These are phyloP conservation scores for Rosa rugosa DNA, from an alignment of 306 rosid species.

Conservation along the genomic window DNA sequence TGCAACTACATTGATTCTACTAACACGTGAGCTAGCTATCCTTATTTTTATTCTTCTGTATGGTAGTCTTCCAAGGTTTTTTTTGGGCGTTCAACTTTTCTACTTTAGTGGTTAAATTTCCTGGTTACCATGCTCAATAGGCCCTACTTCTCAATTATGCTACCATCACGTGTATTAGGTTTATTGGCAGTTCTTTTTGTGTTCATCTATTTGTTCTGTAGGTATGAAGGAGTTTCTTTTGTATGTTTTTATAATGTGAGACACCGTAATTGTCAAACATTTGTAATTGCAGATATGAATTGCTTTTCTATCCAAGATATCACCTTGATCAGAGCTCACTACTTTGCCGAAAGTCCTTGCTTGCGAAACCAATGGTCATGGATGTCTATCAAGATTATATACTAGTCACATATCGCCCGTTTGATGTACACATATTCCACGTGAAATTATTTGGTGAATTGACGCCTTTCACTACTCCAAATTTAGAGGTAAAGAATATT, in stretches of 20 bases:
- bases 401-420: constrained; percentile 84
- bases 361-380: constrained; percentile 95
- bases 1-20: constrained; percentile 90
- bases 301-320: constrained; percentile 95
- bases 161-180: constrained; percentile 3
- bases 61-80: constrained; percentile 28
- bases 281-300: constrained; percentile 71
- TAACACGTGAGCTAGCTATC: constrained; percentile 68
- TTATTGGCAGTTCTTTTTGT: neutral
- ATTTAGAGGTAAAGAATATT: constrained; percentile 68
- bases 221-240: neutral
- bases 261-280: constrained; percentile 20
- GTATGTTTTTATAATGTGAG: constrained; percentile 23
- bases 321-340: constrained; percentile 98
- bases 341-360: constrained; percentile 78
- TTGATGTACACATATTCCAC: constrained; percentile 91
- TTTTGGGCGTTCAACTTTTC: neutral
- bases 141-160: neutral
- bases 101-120: neutral
- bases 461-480: constrained; percentile 72
- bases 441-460: constrained; percentile 81
- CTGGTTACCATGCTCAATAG: neutral
- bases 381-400: constrained; percentile 92
- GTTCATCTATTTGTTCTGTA: constrained; percentile 4
- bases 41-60: constrained; percentile 14